These are phyloP conservation scores for Recurvomyces mirabilis DNA, from an alignment of 495 filamentous ascomycete species.

Conservation along the genomic window DNA sequence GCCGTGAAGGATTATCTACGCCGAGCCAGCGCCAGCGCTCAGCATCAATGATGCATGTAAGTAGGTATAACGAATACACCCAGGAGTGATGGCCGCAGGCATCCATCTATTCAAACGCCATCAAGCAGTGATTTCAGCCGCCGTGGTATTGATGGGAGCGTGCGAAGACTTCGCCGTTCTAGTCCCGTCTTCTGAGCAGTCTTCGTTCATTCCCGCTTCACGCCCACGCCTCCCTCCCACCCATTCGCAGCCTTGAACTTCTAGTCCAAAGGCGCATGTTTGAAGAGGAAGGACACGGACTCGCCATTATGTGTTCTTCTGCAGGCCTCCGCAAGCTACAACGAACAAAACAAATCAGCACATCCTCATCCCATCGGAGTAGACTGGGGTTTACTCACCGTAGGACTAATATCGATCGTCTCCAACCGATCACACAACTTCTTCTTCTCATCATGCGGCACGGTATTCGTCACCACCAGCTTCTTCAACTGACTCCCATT, in stretches of 20 bases:
- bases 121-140: too few species aligned
- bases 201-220: not conserved
- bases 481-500: conserved; percentile 69
- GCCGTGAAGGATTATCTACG: too few species aligned
- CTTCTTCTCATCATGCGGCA: conserved; percentile 77
- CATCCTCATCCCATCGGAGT: conserved; percentile 34
- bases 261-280: conserved; percentile 56
- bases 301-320: conserved; percentile 92
- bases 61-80: too few species aligned
- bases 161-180: too few species aligned
- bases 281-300: conserved; percentile 89
- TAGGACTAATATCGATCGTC: conserved; percentile 90
- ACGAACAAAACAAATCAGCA: conserved; percentile 17
- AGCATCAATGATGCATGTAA: too few species aligned
- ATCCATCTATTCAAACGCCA: too few species aligned
- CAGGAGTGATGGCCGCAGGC: too few species aligned
- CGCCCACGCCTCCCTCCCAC: not conserved
- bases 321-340: conserved; percentile 48
- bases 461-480: conserved; percentile 94
- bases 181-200: too few species aligned
- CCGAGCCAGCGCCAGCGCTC: too few species aligned
- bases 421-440: conserved; percentile 64
- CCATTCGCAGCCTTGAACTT: conserved; percentile 5
- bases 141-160: too few species aligned
- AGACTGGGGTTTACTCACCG: conserved; percentile 42